phyloP scores from a whole-genome alignment of 2,329 filamentous ascomycete species.

The Ceratocystis cacaofunesta region DNA sequence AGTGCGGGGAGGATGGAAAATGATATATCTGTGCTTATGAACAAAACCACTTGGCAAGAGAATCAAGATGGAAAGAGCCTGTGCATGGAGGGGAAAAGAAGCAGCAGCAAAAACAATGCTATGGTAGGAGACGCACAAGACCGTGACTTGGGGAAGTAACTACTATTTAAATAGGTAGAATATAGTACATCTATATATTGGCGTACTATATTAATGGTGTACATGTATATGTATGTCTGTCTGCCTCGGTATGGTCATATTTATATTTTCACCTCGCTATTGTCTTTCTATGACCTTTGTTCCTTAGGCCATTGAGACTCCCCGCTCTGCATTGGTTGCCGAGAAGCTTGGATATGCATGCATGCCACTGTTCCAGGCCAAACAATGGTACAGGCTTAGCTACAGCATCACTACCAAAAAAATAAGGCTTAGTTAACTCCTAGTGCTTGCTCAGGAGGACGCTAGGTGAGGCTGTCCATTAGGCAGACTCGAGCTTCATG shows the following conservation, averaged over 20 bases:
- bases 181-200: neutral
- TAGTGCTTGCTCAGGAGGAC: neutral
- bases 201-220: neutral
- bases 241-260: neutral
- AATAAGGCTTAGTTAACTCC: neutral
- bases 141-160: neutral
- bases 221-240: neutral
- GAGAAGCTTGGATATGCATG: neutral
- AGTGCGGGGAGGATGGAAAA: neutral
- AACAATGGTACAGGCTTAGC: too few relatives aligned
- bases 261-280: neutral
- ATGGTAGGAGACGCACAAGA: neutral
- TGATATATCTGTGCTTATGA: neutral
- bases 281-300: neutral
- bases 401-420: neutral
- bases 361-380: too few relatives aligned
- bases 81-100: neutral
- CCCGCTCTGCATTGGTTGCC: neutral
- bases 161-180: neutral
- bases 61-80: neutral
- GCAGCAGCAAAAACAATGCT: neutral
- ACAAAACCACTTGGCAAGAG: neutral
- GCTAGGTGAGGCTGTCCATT: neutral
- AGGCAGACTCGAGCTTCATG: neutral
- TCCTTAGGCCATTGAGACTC: neutral